phyloP scores from a whole-genome alignment of 148 eudicot genomes.

The Vaccinium corymbosum region DNA sequence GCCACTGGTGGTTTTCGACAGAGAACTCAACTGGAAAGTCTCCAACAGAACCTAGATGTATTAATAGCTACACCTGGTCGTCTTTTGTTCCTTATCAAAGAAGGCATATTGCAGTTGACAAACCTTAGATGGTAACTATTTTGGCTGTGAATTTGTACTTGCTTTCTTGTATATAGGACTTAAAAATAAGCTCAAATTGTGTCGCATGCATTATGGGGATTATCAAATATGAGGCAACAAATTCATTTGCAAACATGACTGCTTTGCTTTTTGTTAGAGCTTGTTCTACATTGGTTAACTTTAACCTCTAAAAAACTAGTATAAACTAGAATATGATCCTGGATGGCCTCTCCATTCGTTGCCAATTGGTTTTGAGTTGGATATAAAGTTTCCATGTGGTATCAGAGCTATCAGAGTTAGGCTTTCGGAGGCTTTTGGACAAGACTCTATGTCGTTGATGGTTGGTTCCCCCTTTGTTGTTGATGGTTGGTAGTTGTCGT shows the following conservation, averaged over 20 bases:
- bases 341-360: no score
- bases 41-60: constrained; percentile 80
- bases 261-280: not conserved
- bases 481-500: no score
- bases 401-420: no score
- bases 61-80: constrained; percentile 94
- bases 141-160: not conserved
- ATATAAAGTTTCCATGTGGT: no score
- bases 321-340: no score
- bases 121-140: constrained; percentile 66
- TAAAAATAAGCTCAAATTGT: not conserved
- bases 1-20: constrained; percentile 95
- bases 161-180: not conserved
- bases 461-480: no score
- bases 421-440: no score
- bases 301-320: no score
- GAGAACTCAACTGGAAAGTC: constrained; percentile 84
- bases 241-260: not conserved
- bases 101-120: constrained; percentile 70
- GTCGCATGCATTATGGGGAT: not conserved
- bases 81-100: constrained; percentile 68
- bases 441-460: no score
- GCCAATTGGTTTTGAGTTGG: no score
- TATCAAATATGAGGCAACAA: not conserved
- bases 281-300: no score